Evolutionary conservation across 345 rosid species (phyloP), one percentile per base, ranked within the genome.

Genomic region (Lepidium africanum): DNA sequence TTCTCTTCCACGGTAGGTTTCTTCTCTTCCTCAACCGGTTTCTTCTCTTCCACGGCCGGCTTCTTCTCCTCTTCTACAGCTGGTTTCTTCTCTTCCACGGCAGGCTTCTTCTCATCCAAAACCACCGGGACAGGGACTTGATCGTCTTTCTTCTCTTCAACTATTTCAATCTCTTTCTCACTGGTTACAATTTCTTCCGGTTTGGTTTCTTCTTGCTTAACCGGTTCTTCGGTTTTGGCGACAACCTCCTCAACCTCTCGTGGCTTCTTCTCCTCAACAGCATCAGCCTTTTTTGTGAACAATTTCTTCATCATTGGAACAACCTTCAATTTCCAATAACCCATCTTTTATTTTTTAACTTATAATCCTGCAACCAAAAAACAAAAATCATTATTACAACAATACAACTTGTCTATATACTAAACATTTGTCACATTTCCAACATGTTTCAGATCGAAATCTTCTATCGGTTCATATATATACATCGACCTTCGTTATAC

Each of bases 321-420:
- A 74, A 91, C 85, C 83, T 84, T 91, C 0, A 89, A 48, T 81
- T 80, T 88, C 97, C 97, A 88, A 63, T 85, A 90, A 40, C 86
- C 95, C 95, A 87, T 87, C 21, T 49, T 63, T 5, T n/a, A 1
- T 16, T 14, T 37, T n/a, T 30, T n/a, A 9, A 6, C 45, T 56
- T 39, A 48, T 66, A 15, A 33, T 56, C 46, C 65, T 53, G 11
- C 59, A 39, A 62, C 51, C 25, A 14, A 51, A 49, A 10, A 9
- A 2, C 27, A 25, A 21, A 9, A 15, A 2, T 6, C 12, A 42
- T 14, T 53, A 37, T 54, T 37, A 27, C 23, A 21, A 21, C 32
- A 27, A 27, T 5, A 27, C 32, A 27, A 21, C 32, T 4, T 27
- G 32, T 27, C 5, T 27, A 27, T 27, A 27, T 27, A 27, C 6